Base-by-base conservation (phyloP, 805 yeast species). In the Teunomyces tritomae region DNA sequence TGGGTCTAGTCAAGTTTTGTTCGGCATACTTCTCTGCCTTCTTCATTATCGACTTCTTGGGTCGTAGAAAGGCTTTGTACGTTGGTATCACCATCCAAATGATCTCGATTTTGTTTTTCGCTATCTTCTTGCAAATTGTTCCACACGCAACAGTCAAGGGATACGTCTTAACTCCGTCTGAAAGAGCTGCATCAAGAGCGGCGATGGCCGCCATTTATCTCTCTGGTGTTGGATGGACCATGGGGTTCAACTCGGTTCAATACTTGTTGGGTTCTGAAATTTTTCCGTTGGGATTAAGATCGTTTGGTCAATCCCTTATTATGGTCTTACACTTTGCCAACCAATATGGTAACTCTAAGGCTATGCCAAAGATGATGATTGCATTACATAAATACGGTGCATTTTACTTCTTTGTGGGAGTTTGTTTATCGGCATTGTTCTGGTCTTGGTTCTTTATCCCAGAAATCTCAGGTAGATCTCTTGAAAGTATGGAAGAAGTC, bases 221-320 rank as follows among this genome's bases (percentile, higher is more conserved):
- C 32, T 67, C 73, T 28, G 84, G 84, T 54, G 67, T 71, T 17
- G 83, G 83, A 32, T 80, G 84, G 85, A 75, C 81, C 28, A 59
- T 80, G 62, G 84, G 84, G 32, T 80, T 78, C 74, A 80, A 80
- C 62, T 67, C 80, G 0, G 66, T 79, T 43, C 84, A 80, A 58
- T 80, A 79, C 56, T 66, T 80, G 53, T 62, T 80, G 54, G 79
- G 78, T 49, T 71, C 84, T 3, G 85, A 80, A 57, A 70, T 80
- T 45, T 71, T 79, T 57, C 84, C 84, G 17, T 62, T 79, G 55
- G 68, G 74, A 48, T 67, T 76, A 32, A 69, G 84, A 51, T 71
- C 74, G 32, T 62, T 77, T 52, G 83, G 79, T 26, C 76, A 78
- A 40, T 71, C 82, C 3, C 49, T 76, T 24, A 70, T 77, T 51